Conservation (phyloP, 2,329 filamentous ascomycete genomes). For the Cucurbitaria berberidis region DNA sequence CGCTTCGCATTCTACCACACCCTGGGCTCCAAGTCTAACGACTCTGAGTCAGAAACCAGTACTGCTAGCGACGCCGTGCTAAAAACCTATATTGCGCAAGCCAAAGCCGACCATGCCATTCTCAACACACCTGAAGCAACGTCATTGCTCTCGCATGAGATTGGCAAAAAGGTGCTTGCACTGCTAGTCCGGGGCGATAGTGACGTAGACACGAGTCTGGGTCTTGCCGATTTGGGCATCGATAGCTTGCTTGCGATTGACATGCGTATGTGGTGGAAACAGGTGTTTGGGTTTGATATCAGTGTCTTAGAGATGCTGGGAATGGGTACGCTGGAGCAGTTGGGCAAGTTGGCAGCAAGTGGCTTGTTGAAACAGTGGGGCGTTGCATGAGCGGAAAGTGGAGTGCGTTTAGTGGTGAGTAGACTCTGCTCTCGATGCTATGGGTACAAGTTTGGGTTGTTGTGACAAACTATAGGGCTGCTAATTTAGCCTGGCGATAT, state of each 20-base stretch:
- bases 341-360: too few species aligned
- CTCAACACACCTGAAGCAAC: constrained; percentile 11
- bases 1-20: constrained; percentile 36
- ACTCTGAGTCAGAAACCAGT: neutral
- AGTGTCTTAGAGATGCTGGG: constrained; percentile 31
- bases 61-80: constrained; percentile 8
- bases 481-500: too few species aligned
- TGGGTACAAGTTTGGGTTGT: too few species aligned
- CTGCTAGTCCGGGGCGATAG: constrained; percentile 31
- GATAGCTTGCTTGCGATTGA: constrained; percentile 48
- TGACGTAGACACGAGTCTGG: constrained; percentile 13
- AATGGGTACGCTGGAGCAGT: constrained; percentile 17
- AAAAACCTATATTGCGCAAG: constrained; percentile 11
- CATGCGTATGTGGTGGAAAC: constrained; percentile 49
- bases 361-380: too few species aligned
- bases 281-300: constrained; percentile 37
- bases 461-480: too few species aligned
- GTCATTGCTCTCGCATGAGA: constrained; percentile 21
- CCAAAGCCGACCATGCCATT: constrained; percentile 11
- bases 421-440: too few species aligned
- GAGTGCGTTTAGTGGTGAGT: too few species aligned
- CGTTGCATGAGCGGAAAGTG: too few species aligned
- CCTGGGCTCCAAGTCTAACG: neutral
- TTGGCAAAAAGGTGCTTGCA: constrained; percentile 24
- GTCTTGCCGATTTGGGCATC: constrained; percentile 34